Evolutionary conservation across 1,284 basidiomycete genomes (phyloP).

Genomic region (Moesziomyces parantarcticus): DNA sequence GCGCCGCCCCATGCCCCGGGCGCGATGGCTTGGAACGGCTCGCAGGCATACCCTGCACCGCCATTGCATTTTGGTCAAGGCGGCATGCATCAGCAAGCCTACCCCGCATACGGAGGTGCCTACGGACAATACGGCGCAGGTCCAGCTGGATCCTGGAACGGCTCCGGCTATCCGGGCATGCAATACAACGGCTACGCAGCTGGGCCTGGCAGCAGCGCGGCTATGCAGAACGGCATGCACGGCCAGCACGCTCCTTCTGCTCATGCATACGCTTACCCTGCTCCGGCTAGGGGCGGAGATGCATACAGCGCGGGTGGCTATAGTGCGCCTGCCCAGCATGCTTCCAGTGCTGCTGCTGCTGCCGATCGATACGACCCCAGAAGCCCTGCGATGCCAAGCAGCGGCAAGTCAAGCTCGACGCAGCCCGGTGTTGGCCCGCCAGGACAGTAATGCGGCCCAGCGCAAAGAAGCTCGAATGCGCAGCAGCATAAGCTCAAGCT

Average conservation of each 20-base stretch:
- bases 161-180: conserved; percentile 20
- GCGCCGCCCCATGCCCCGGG: conserved; percentile 5
- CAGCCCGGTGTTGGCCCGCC: background rate
- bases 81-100: conserved; percentile 7
- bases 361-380: conserved; percentile 39
- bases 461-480: too few relatives aligned
- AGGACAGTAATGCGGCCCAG: background rate
- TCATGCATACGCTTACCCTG: conserved; percentile 16
- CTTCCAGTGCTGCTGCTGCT: conserved; percentile 1
- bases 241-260: conserved; percentile 12
- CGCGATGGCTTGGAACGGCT: conserved; percentile 15
- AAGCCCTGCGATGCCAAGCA: conserved; percentile 27
- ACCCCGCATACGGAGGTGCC: conserved; percentile 15
- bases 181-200: conserved; percentile 32
- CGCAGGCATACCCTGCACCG: conserved; percentile 14
- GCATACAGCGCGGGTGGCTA: conserved; percentile 29
- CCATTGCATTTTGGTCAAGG: conserved; percentile 29
- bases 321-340: conserved; percentile 6
- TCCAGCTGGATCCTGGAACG: conserved; percentile 10
- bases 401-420: conserved; percentile 1
- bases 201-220: conserved; percentile 4
- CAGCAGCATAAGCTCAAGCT: too few relatives aligned
- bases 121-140: conserved; percentile 17
- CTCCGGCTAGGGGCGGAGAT: conserved; percentile 7
- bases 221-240: conserved; percentile 3